Conservation (phyloP, 495 filamentous ascomycete species). For the Neurospora sp. region DNA sequence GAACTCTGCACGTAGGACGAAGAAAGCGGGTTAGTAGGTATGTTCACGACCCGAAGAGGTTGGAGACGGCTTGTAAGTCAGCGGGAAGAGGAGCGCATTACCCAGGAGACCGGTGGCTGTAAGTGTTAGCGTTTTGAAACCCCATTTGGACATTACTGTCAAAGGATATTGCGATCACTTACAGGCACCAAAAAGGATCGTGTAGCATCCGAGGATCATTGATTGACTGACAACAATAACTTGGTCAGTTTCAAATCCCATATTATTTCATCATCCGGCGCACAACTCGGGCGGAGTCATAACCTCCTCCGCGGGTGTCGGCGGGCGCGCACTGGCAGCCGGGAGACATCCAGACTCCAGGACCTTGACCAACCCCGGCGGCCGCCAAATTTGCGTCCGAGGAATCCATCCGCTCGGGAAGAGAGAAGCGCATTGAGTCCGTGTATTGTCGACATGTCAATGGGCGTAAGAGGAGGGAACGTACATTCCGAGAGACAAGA, state of each 20-base stretch:
- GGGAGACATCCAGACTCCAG: background rate
- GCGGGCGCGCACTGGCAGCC: background rate
- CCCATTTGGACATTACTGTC: background rate
- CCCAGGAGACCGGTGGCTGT: constrained; percentile 49
- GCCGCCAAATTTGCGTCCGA: background rate
- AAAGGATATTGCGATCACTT: constrained; percentile 20
- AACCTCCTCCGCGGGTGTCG: background rate
- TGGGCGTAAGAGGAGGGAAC: constrained; percentile 13
- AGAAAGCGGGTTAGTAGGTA: too few species aligned
- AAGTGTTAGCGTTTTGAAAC: background rate
- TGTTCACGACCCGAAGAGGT: too few species aligned
- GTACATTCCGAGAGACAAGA: constrained; percentile 55
- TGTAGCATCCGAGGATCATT: constrained; percentile 72
- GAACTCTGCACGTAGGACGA: constrained; percentile 47
- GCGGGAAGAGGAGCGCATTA: too few species aligned
- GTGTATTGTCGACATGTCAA: constrained; percentile 8
- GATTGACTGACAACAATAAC: constrained; percentile 37
- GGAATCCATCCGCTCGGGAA: background rate
- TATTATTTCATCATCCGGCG: background rate
- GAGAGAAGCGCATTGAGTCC: background rate
- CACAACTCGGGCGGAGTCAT: background rate
- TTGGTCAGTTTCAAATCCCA: constrained; percentile 1
- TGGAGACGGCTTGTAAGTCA: too few species aligned
- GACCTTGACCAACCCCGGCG: background rate
- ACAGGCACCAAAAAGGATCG: constrained; percentile 86